Percentiles rank a stretch among this genome's conserved stretches.
Conservation (phyloP, 176 grass and related monocot species). For the Poa pratensis region DNA sequence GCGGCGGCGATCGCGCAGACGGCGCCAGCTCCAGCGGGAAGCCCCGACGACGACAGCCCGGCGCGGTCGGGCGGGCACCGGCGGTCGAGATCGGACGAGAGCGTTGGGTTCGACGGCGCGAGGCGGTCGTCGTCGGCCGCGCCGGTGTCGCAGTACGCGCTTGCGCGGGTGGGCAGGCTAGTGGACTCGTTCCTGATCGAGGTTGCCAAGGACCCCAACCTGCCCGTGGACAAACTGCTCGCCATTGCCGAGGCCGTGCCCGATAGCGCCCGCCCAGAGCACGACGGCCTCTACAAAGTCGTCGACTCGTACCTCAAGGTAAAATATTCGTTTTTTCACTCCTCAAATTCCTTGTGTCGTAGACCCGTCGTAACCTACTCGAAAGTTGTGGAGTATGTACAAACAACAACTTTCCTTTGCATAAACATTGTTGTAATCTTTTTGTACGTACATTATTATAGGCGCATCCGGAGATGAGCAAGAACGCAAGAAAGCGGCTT, state of each 20-base stretch:
- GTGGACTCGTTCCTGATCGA: slow-evolving; percentile 74
- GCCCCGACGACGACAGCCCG: slow-evolving; percentile 60
- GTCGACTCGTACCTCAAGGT: slow-evolving; percentile 94
- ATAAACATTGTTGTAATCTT: background rate
- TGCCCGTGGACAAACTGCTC: slow-evolving; percentile 82
- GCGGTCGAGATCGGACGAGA: slow-evolving; percentile 80
- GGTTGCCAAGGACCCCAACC: slow-evolving; percentile 67
- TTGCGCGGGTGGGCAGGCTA: slow-evolving; percentile 67
- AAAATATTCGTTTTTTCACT: background rate
- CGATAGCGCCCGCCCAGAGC: slow-evolving; percentile 66
- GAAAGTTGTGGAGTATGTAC: background rate
- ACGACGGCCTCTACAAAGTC: slow-evolving; percentile 88
- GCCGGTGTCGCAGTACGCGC: slow-evolving; percentile 64
- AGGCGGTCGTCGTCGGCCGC: slow-evolving; percentile 71
- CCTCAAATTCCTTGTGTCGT: background rate
- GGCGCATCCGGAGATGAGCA: slow-evolving; percentile 82
- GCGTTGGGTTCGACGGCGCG: slow-evolving; percentile 78
- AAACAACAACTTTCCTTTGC: background rate
- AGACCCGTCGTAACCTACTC: background rate
- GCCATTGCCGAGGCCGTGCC: slow-evolving; percentile 80
- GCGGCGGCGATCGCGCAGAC: slow-evolving; percentile 39
- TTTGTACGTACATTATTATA: slow-evolving; percentile 17
- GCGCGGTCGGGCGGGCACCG: slow-evolving; percentile 51
- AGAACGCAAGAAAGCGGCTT: slow-evolving; percentile 69
- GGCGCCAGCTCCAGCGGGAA: slow-evolving; percentile 3